Evolutionary conservation across 345 rosid genomes (phyloP), one percentile per base, ranked within the genome.

Genomic region (Hypericum perforatum): DNA sequence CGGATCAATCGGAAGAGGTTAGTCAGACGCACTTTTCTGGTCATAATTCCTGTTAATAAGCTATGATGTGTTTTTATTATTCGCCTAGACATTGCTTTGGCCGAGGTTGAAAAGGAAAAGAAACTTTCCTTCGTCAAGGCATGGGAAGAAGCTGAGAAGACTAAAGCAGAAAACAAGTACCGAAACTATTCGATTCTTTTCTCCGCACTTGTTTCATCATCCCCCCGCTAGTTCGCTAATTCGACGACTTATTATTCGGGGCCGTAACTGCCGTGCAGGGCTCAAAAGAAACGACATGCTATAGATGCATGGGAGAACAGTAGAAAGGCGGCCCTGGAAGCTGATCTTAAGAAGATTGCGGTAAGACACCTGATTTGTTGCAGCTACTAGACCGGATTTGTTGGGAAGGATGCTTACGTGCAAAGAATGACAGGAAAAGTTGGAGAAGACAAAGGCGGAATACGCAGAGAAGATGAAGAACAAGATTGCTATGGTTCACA

Each of bases 91-190:
- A 46, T 92, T 53, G 86, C 86, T 49, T 79, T 84, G 45, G 98
- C 96, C 6, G 84, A 78, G 45, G 53, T 89, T 53, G 90, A 87
- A 13, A 88, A 78, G 48, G 96, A 70, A 53, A 92, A 81, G 73
- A 72, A 43, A 49, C 16, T 56, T 14, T 78, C 90, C 41, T 81
- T 82, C 47, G 53, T 88, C 61, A 81, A 59, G 76, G 97, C 98
- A 51, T 88, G 95, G 98, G 98, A 88, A 73, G 96, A 85, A 0
- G 83, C 77, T 6, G 90, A 92, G 72, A 88, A 85, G 63, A 37
- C 77, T 51, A 85, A 85, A 74, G 95, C 82, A 38, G 84, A 81
- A 59, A 80, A 94, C 73, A 89, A 89, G 99, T 91, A 63, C 74
- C 74, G 73, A 7, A 36, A 39, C 16, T 50, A 16, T 49, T 32